phyloP scores from a whole-genome alignment of 768 basidiomycete genomes.

The Trametes cinnabarina region DNA sequence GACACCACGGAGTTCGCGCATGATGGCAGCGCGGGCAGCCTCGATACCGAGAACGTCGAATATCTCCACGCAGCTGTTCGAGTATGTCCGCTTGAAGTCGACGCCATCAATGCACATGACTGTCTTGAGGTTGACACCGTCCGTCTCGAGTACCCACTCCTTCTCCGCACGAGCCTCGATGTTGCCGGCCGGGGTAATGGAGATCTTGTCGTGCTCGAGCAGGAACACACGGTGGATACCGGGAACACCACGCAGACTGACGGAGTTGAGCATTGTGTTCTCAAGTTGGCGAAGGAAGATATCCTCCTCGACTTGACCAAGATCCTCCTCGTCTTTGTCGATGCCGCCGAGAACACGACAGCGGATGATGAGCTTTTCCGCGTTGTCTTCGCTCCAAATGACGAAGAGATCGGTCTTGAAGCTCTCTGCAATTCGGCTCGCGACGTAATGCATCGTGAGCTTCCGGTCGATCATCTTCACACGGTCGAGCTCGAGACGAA shows the following conservation, averaged over 20 bases:
- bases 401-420: constrained; percentile 97
- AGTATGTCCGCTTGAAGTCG: constrained; percentile 89
- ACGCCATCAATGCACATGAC: constrained; percentile 96
- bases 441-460: constrained; percentile 92
- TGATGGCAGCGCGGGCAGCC: constrained; percentile 90
- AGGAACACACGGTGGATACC: constrained; percentile 93
- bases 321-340: constrained; percentile 83
- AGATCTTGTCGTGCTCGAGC: constrained; percentile 79
- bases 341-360: constrained; percentile 86
- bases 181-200: constrained; percentile 59
- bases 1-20: constrained; percentile 91
- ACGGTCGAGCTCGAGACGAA: constrained; percentile 95
- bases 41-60: constrained; percentile 96
- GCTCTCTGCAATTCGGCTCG: constrained; percentile 87
- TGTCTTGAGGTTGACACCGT: constrained; percentile 92
- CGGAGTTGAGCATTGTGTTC: constrained; percentile 93
- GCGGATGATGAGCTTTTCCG: constrained; percentile 94
- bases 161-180: constrained; percentile 62
- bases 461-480: constrained; percentile 98
- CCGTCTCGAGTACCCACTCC: constrained; percentile 98
- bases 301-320: constrained; percentile 82
- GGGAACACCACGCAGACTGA: constrained; percentile 90
- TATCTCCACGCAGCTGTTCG: constrained; percentile 95
- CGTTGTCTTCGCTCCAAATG: constrained; percentile 98
- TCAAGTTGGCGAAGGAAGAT: constrained; percentile 95